These are phyloP conservation scores for Lonicera japonica DNA, from an alignment of 129 eudicot genomes.

Conservation along the genomic window DNA sequence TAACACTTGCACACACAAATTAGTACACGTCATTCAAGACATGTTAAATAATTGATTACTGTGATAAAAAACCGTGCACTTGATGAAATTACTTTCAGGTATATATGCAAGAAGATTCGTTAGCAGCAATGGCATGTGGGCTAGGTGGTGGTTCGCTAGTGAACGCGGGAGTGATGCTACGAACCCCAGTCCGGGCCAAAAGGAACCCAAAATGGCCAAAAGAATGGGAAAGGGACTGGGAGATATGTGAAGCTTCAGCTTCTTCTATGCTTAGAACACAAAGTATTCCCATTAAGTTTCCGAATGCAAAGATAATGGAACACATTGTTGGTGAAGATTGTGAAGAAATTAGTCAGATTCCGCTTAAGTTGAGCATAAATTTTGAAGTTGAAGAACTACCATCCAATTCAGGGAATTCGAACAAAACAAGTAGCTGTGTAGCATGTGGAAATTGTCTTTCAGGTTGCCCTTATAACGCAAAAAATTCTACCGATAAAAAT, in stretches of 20 bases:
- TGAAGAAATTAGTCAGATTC: slow-evolving; percentile 5
- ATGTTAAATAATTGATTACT: too few species aligned
- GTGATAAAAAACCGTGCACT: too few species aligned
- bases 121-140: slow-evolving; percentile 38
- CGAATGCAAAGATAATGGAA: slow-evolving; percentile 26
- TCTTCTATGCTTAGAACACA: slow-evolving; percentile 27
- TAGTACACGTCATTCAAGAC: too few species aligned
- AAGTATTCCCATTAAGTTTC: slow-evolving; percentile 24
- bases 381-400: slow-evolving; percentile 24
- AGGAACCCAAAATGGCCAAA: slow-evolving; percentile 39
- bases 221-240: slow-evolving; percentile 50
- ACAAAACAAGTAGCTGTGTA: slow-evolving; percentile 20
- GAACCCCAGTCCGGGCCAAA: slow-evolving; percentile 27
- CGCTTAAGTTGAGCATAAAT: slow-evolving; percentile 31
- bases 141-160: slow-evolving; percentile 45
- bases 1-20: too few species aligned
- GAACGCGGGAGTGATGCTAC: slow-evolving; percentile 39
- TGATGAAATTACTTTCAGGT: too few species aligned
- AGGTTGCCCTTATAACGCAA: slow-evolving; percentile 44
- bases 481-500: slow-evolving; percentile 38
- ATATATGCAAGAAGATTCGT: slow-evolving; percentile 24
- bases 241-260: slow-evolving; percentile 27
- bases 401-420: neutral
- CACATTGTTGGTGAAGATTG: slow-evolving; percentile 18
- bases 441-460: slow-evolving; percentile 47